These are phyloP conservation scores for Pestalotiopsis sp. DNA, from an alignment of 2,329 filamentous ascomycete genomes.

Conservation along the genomic window DNA sequence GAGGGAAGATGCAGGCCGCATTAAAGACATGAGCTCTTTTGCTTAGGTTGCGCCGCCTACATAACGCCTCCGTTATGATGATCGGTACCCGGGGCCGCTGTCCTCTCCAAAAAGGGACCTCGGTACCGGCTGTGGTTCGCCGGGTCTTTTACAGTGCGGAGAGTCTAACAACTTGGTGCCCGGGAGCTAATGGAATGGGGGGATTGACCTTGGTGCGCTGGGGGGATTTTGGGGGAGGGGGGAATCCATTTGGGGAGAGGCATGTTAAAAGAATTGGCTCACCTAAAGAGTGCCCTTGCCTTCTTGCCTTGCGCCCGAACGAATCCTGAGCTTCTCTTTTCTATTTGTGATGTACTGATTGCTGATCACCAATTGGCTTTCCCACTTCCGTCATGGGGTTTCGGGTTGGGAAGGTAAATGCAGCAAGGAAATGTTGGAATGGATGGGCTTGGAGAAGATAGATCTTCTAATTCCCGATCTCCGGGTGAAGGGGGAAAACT, in stretches of 20 bases:
- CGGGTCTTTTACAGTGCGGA: slow-evolving; percentile 11
- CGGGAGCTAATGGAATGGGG: slow-evolving; percentile 3
- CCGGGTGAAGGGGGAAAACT: slow-evolving; percentile 5
- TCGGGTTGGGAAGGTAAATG: neutral
- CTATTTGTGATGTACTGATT: neutral
- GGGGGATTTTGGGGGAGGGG: neutral
- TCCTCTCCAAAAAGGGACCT: neutral
- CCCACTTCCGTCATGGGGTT: neutral
- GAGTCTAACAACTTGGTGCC: neutral
- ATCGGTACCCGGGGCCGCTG: slow-evolving; percentile 1
- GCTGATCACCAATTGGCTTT: neutral
- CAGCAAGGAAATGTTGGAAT: neutral
- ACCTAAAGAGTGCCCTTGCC: neutral
- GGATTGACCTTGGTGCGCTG: neutral
- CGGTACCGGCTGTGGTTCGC: slow-evolving; percentile 11
- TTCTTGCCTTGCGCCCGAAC: neutral
- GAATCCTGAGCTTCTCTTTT: neutral
- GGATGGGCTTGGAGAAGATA: neutral
- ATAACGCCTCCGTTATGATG: neutral
- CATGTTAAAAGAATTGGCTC: neutral
- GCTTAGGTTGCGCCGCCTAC: neutral
- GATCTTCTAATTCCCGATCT: neutral
- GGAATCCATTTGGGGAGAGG: neutral
- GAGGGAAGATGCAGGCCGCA: neutral
- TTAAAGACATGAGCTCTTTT: neutral